Evolutionary conservation across 2,329 filamentous ascomycete genomes (phyloP).

Genomic region (Clonostachys sp.): DNA sequence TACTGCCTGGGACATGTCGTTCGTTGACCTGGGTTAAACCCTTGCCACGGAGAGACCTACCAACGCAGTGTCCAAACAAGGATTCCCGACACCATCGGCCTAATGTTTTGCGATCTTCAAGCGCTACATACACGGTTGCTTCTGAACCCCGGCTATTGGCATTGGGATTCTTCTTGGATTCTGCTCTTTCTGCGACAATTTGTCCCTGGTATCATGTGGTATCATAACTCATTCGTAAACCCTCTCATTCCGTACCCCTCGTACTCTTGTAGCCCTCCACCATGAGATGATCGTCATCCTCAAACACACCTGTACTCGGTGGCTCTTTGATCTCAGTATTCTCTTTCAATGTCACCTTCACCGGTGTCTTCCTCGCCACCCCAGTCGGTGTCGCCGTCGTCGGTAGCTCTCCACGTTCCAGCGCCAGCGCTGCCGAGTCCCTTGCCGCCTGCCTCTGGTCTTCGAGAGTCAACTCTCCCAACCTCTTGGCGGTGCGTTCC

Average conservation of each 20-base stretch:
- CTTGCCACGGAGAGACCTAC: too few relatives aligned
- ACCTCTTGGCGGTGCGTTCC: conserved; percentile 25
- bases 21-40: neutral
- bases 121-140: too few relatives aligned
- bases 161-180: neutral
- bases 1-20: neutral
- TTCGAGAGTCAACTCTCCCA: conserved; percentile 37
- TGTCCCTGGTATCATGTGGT: conserved; percentile 3
- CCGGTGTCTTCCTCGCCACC: conserved; percentile 3
- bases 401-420: conserved; percentile 38
- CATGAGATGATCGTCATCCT: conserved; percentile 32
- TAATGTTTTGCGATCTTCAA: too few relatives aligned
- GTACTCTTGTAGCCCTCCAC: conserved; percentile 48
- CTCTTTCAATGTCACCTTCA: conserved; percentile 47
- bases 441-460: conserved; percentile 32
- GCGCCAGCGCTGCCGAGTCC: conserved; percentile 37
- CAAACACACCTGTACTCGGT: conserved; percentile 2
- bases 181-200: neutral
- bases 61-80: too few relatives aligned
- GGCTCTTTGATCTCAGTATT: conserved; percentile 24
- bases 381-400: conserved; percentile 2
- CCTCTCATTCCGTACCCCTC: conserved; percentile 2
- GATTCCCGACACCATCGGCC: too few relatives aligned
- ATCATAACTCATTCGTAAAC: too few relatives aligned
- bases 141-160: neutral